Percentiles rank a stretch among this genome's conserved stretches.
Conservation (phyloP, 108 stramenopile genomes). For the Cyclotella distinguenda region DNA sequence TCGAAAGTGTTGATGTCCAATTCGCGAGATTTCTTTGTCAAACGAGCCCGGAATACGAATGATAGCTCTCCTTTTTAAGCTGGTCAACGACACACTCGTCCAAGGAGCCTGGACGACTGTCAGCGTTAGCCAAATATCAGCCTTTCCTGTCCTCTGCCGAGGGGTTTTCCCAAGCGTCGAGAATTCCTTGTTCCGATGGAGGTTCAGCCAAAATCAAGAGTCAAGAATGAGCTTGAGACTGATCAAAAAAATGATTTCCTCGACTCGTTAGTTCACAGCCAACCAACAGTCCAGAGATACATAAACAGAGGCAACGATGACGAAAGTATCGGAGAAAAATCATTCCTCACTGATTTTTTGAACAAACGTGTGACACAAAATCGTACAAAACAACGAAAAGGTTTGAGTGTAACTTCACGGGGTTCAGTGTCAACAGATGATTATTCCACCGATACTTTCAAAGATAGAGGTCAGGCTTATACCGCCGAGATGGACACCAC, state of each 20-base stretch:
- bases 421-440: not conserved
- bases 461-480: not conserved
- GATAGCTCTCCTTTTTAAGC: too few relatives aligned
- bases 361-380: constrained; percentile 3
- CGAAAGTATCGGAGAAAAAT: constrained; percentile 12
- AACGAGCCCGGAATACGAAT: too few relatives aligned
- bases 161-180: too few relatives aligned
- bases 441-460: constrained; percentile 6
- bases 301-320: not conserved
- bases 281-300: not conserved
- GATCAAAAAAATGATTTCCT: constrained; percentile 2
- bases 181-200: too few relatives aligned
- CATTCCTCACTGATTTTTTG: constrained; percentile 29
- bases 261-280: constrained; percentile 1
- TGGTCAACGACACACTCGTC: too few relatives aligned
- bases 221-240: not conserved
- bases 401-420: constrained; percentile 7
- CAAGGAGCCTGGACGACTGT: too few relatives aligned
- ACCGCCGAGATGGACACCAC: not conserved
- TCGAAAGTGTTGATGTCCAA: too few relatives aligned
- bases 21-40: too few relatives aligned
- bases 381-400: constrained; percentile 23
- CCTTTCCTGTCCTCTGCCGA: too few relatives aligned
- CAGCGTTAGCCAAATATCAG: too few relatives aligned
- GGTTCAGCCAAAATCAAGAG: too few relatives aligned